Evolutionary conservation across 805 yeast species (phyloP).

Genomic region (Tetrapisispora iriomotensis): DNA sequence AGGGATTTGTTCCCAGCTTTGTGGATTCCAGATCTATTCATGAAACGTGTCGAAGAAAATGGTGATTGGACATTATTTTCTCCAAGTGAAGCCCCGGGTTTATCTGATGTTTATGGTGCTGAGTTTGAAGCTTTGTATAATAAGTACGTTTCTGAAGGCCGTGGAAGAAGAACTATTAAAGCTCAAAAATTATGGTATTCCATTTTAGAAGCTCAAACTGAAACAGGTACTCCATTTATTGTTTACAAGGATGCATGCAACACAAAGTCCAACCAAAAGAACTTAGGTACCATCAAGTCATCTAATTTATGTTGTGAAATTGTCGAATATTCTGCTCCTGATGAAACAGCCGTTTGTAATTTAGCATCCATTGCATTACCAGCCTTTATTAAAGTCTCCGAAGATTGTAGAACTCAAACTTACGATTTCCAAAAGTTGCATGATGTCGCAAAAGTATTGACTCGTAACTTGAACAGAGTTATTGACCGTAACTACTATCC

Average conservation of each 20-base stretch:
- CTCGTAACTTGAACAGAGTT: slow-evolving; percentile 66
- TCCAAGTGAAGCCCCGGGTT: slow-evolving; percentile 78
- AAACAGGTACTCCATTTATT: slow-evolving; percentile 92
- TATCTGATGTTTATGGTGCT: slow-evolving; percentile 71
- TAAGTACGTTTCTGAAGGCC: slow-evolving; percentile 57
- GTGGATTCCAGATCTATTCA: slow-evolving; percentile 90
- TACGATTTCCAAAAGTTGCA: slow-evolving; percentile 71
- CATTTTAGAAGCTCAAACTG: slow-evolving; percentile 83
- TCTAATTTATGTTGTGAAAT: slow-evolving; percentile 91
- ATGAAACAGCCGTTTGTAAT: slow-evolving; percentile 91
- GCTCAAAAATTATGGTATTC: slow-evolving; percentile 88
- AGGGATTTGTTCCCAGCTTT: slow-evolving; percentile 84
- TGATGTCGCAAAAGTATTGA: slow-evolving; percentile 61
- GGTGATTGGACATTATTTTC: slow-evolving; percentile 82
- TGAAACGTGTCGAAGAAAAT: slow-evolving; percentile 77
- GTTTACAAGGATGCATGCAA: slow-evolving; percentile 88
- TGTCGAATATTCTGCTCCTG: slow-evolving; percentile 77
- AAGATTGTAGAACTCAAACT: slow-evolving; percentile 33
- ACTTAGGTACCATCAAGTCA: slow-evolving; percentile 82
- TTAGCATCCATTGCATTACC: slow-evolving; percentile 86
- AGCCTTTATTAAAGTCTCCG: slow-evolving; percentile 44
- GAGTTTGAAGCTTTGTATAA: slow-evolving; percentile 64
- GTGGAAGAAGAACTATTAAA: slow-evolving; percentile 44
- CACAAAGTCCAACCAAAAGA: slow-evolving; percentile 75
- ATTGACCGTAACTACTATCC: slow-evolving; percentile 84